Evolutionary conservation across 106 monocot species (phyloP), one percentile per base, ranked within the genome.

Genomic region (Dioscorea zingiberensis): DNA sequence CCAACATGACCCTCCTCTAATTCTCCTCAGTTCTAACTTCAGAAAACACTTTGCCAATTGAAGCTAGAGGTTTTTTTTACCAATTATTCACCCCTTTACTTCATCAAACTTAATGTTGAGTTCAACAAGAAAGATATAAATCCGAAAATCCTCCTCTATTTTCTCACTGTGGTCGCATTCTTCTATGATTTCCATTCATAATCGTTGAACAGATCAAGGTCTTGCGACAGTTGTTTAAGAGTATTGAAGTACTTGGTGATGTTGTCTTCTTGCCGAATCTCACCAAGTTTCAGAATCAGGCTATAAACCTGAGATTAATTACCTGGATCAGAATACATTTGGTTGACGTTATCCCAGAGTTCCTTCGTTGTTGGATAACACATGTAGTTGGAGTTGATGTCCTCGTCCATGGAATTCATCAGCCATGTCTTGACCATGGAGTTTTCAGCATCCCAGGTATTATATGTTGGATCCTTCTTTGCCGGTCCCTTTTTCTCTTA

Each of bases 351-450:
- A 21, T 62, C 10, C 62, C 16, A 62, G 0, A 62, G 5, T 17
- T 62, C 62, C 18, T 62, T 62, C 3, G 62, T 27, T 13, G 38
- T 62, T 11, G 3, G 16, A 62, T 29, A 62, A 17, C 30, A 62
- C 62, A 62, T 32, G 38, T 62, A 62, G 28, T 62, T 62, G 62
- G n/a, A 3, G 17, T 16, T 62, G 3, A 32, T 62, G 0, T 62
- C 29, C 21, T 62, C 21, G 5, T 32, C 62, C 62, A 38, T 62
- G n/a, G 62, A 62, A 17, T 62, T 62, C n/a, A 62, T 27, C 5
- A 62, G 18, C 38, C 62, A 62, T 13, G 29, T 30, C 62, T 29
- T 62, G 15, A 62, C 13, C 44, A 62, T 44, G n/a, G 62, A 62
- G 24, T 59, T 25, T 21, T 25, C 14, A 25, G 25, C 59, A 59